Conservation (phyloP, 371 early-diverging fungal species). For the Entomophthora muscae region DNA sequence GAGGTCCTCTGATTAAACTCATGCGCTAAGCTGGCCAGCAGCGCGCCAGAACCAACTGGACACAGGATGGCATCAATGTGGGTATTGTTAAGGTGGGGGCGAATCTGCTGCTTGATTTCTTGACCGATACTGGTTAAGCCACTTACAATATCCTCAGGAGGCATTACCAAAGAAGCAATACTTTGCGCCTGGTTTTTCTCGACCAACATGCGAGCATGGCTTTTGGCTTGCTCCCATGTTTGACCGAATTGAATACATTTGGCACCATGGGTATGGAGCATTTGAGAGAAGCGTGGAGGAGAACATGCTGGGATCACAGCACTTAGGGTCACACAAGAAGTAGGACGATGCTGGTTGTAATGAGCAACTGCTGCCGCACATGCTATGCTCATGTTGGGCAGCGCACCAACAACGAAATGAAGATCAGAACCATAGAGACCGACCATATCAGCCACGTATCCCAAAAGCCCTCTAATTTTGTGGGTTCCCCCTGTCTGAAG, state of each 20-base stretch:
- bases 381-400: not conserved
- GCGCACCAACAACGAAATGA: not conserved
- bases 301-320: not conserved
- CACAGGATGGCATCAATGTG: not conserved
- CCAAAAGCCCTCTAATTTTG: not conserved
- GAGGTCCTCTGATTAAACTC: not conserved
- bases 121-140: not conserved
- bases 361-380: not conserved
- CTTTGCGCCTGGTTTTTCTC: not conserved
- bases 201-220: not conserved
- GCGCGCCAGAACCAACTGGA: not conserved
- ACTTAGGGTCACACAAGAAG: not conserved
- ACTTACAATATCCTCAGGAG: not conserved
- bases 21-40: not conserved
- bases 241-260: not conserved
- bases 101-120: not conserved
- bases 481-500: not conserved
- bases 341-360: not conserved
- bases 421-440: not conserved
- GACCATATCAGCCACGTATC: not conserved
- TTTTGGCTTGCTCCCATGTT: not conserved
- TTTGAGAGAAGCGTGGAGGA: not conserved
- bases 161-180: not conserved
- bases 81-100: not conserved
- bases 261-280: not conserved